Evolutionary conservation across 148 eudicot genomes (phyloP).

Genomic region (Nepenthes gracilis): DNA sequence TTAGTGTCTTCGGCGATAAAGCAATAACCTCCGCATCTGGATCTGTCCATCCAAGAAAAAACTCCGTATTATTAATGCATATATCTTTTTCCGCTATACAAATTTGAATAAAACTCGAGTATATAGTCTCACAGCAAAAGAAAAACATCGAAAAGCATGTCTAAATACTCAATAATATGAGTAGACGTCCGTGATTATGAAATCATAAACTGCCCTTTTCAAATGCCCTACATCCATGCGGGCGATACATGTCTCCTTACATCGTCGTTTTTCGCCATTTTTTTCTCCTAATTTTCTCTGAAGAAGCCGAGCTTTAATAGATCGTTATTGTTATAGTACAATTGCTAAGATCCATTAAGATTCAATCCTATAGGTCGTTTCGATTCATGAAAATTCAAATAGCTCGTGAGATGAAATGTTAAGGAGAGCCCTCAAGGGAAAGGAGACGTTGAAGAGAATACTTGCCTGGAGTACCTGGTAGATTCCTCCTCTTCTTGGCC

Average conservation of each 20-base stretch:
- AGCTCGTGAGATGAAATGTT: neutral
- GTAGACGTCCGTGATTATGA: no score
- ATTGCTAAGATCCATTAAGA: neutral
- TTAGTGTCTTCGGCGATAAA: slow-evolving; percentile 66
- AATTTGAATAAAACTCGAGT: no score
- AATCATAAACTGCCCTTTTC: no score
- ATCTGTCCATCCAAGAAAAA: slow-evolving; percentile 23
- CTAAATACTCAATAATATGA: no score
- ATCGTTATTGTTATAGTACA: neutral
- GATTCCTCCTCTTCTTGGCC: slow-evolving; percentile 55
- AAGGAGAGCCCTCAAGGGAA: neutral
- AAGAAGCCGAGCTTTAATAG: no score
- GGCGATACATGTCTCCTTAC: no score
- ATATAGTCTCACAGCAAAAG: no score
- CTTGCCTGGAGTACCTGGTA: slow-evolving; percentile 77
- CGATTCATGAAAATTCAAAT: neutral
- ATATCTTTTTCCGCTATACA: no score
- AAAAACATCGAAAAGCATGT: no score
- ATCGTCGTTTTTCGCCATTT: no score
- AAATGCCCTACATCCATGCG: no score
- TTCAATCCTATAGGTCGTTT: neutral
- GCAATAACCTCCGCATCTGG: slow-evolving; percentile 93
- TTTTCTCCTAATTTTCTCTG: no score
- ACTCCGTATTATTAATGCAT: neutral
- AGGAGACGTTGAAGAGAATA: neutral